phyloP scores from a whole-genome alignment of 176 grass and related monocot species.

The Raddia guianensis region DNA sequence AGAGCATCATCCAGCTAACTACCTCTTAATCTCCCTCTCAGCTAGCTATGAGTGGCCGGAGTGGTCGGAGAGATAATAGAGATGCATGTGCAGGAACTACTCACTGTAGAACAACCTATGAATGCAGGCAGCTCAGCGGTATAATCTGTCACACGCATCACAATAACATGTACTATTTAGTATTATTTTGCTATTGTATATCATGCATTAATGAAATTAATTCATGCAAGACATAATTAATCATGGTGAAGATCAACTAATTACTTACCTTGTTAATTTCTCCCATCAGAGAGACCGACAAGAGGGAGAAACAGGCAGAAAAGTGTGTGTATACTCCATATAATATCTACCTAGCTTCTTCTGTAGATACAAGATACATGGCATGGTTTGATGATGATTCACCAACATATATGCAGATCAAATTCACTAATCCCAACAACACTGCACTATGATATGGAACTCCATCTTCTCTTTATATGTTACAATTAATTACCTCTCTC shows the following conservation, averaged over 20 bases:
- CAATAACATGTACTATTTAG: background rate
- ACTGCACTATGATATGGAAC: constrained; percentile 40
- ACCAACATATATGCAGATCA: constrained; percentile 32
- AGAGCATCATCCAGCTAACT: constrained; percentile 41
- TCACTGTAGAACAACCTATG: background rate
- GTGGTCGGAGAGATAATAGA: constrained; percentile 1
- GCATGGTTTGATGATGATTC: constrained; percentile 35
- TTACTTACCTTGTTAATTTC: constrained; percentile 29
- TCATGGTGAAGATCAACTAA: constrained; percentile 16
- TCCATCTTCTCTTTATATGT: constrained; percentile 46
- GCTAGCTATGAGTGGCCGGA: background rate
- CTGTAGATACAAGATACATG: constrained; percentile 33
- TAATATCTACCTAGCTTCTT: constrained; percentile 45
- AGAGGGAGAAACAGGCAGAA: constrained; percentile 2
- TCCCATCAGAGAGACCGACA: constrained; percentile 27
- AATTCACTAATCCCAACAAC: constrained; percentile 33
- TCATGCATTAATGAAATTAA: constrained; percentile 3
- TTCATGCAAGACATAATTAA: background rate
- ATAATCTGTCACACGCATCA: constrained; percentile 4
- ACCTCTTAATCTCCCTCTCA: constrained; percentile 15
- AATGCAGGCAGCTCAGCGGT: constrained; percentile 5
- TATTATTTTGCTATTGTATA: too few species aligned
- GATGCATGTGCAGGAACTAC: constrained; percentile 34
- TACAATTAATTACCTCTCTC: constrained; percentile 57
- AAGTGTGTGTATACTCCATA: background rate